These are phyloP conservation scores for Pythium periplocum DNA, from an alignment of 352 stramenopile genomes.

Conservation along the genomic window DNA sequence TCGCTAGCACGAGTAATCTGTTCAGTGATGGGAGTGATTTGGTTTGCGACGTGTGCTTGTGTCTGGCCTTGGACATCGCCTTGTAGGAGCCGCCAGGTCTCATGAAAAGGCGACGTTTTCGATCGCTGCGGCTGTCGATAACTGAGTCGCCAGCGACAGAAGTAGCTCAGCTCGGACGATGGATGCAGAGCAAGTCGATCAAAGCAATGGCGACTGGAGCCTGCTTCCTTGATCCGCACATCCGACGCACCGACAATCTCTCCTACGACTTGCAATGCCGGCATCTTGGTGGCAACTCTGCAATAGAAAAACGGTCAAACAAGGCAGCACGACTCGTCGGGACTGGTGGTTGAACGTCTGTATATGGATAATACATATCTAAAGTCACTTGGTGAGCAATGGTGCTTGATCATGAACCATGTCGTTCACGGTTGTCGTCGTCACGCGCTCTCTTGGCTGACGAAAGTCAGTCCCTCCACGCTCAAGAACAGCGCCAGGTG, in stretches of 20 bases:
- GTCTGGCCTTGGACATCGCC: slow-evolving; percentile 38
- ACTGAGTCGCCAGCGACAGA: slow-evolving; percentile 44
- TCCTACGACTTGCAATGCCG: slow-evolving; percentile 34
- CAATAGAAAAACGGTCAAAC: no score
- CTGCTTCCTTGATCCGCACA: slow-evolving; percentile 19
- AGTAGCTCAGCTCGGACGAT: slow-evolving; percentile 32
- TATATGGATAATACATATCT: no score
- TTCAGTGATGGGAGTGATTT: slow-evolving; percentile 6
- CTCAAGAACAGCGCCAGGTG: neutral
- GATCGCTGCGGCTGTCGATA: slow-evolving; percentile 8
- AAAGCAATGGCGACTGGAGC: slow-evolving; percentile 20
- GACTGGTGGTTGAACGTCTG: no score
- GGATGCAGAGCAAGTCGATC: slow-evolving; percentile 39
- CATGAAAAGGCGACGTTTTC: neutral
- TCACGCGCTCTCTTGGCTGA: neutral
- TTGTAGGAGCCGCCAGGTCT: slow-evolving; percentile 33
- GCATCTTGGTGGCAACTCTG: slow-evolving; percentile 17
- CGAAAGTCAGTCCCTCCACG: neutral
- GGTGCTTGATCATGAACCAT: slow-evolving; percentile 11
- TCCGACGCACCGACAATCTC: slow-evolving; percentile 45
- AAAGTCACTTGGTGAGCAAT: neutral
- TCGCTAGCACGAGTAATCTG: slow-evolving; percentile 2
- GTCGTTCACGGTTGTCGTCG: slow-evolving; percentile 5
- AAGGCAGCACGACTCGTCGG: no score
- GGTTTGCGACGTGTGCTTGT: slow-evolving; percentile 27